Percentiles rank a stretch among this genome's conserved stretches.
These are phyloP conservation scores for Hypsizygus marmoreus DNA, from an alignment of 768 basidiomycete genomes.

Conservation along the genomic window DNA sequence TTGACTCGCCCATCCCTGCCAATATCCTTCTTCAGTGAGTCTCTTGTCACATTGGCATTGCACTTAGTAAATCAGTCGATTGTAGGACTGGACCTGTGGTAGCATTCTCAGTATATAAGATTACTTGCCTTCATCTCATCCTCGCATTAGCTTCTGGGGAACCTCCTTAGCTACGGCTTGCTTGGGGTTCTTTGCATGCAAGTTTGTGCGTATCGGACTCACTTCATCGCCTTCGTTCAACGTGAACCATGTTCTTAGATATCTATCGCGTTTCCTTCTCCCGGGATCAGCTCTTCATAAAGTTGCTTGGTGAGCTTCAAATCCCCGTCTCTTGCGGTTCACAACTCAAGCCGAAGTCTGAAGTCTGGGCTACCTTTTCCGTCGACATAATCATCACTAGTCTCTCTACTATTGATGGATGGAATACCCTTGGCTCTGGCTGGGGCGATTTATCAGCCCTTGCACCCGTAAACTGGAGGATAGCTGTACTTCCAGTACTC, in stretches of 20 bases:
- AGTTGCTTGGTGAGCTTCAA: slow-evolving; percentile 8
- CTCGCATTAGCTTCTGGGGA: slow-evolving; percentile 12
- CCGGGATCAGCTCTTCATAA: slow-evolving; percentile 7
- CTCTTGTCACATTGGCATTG: too few relatives aligned
- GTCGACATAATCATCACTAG: slow-evolving; percentile 20
- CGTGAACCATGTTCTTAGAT: neutral
- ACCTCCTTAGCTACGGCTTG: slow-evolving; percentile 10
- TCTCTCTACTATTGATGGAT: slow-evolving; percentile 21
- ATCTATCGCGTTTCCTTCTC: slow-evolving; percentile 8
- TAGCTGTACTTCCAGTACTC: slow-evolving; percentile 16
- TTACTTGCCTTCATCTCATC: neutral
- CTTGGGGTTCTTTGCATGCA: slow-evolving; percentile 14
- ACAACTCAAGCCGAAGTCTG: neutral
- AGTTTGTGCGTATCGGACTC: slow-evolving; percentile 5
- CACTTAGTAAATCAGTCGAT: neutral
- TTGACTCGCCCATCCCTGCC: neutral
- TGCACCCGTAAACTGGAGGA: slow-evolving; percentile 8
- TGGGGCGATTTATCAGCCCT: slow-evolving; percentile 22
- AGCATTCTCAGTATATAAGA: neutral
- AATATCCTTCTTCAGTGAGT: neutral
- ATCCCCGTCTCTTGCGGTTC: neutral
- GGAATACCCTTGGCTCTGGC: slow-evolving; percentile 16
- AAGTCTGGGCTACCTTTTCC: slow-evolving; percentile 17
- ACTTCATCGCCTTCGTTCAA: neutral
- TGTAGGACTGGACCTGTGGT: neutral